Evolutionary conservation across 495 filamentous ascomycete species (phyloP).

Genomic region (Aspergillus campestris): DNA sequence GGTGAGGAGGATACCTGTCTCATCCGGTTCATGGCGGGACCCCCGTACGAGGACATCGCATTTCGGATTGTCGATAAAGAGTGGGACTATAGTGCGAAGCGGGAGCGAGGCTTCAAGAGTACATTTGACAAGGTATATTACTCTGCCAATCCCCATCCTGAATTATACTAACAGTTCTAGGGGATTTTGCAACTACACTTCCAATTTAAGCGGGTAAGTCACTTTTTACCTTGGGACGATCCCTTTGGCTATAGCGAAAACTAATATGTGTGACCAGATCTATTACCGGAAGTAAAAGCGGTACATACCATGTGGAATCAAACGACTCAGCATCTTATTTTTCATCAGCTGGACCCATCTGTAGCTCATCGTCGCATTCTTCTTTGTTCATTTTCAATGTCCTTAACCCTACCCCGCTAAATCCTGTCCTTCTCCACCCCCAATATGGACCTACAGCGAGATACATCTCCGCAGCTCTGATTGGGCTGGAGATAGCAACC

Average conservation of each 20-base stretch:
- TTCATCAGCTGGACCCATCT: neutral
- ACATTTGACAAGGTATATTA: conserved; percentile 89
- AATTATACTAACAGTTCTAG: conserved; percentile 29
- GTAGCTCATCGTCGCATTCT: neutral
- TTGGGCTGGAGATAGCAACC: conserved; percentile 12
- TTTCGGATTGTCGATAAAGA: conserved; percentile 98
- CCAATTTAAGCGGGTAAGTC: conserved; percentile 78
- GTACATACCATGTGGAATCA: neutral
- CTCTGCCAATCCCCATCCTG: neutral
- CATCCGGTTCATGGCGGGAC: conserved; percentile 91
- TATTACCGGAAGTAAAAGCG: conserved; percentile 24
- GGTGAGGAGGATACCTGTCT: conserved; percentile 96
- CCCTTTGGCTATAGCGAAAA: too few relatives aligned
- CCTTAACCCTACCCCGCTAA: neutral
- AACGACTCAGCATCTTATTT: too few relatives aligned
- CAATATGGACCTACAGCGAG: neutral
- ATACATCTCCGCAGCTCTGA: conserved; percentile 1
- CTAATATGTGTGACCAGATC: conserved; percentile 14
- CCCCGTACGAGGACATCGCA: conserved; percentile 94
- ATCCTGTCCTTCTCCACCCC: too few relatives aligned
- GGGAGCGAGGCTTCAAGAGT: conserved; percentile 89
- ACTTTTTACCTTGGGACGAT: neutral
- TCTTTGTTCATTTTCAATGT: neutral
- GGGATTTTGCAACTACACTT: conserved; percentile 97
- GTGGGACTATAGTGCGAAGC: conserved; percentile 97